Base-by-base conservation (phyloP, 139 green algal species). In the Chlamydomonas incerta region DNA sequence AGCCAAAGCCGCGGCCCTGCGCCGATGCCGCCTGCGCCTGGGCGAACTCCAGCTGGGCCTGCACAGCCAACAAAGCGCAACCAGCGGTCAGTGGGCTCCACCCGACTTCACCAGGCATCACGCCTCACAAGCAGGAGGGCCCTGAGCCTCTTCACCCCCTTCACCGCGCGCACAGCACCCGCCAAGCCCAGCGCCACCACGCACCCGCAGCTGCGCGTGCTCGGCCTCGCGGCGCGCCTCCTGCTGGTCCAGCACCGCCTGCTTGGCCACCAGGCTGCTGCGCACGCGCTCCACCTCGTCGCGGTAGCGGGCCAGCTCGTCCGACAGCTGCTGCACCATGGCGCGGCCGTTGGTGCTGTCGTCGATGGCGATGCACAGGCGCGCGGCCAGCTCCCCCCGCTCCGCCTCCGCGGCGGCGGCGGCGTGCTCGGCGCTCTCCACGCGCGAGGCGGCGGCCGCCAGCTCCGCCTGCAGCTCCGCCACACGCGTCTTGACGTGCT, bases 231-330 rank as follows among this genome's bases (percentile, higher is more conserved):
- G 13, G 8, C 13, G 31, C 37, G 24, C 37, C 60, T 72, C 58
- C 23, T 71, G 76, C 62, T 73, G 20, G 41, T 66, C 63, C 23
- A 83, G 26, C 24, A 83, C 28, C 18, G 63, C 63, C 23, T 83
- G 63, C 63, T 83, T 83, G 63, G 63, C 77, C 35, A 66, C 29
- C 63, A 83, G 47, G 31, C 24, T 35, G 11, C 8, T 20, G 4
- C 47, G 62, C 63, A 83, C 77, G 1, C n/a, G 41, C n/a, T 83
- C 77, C 23, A 74, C 77, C 41, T 74, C 77, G 14, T 83, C 62
- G n/a, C 77, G 77, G 77, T 65, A 83, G 41, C 77, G 74, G 1
- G 77, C 77, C 29, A 83, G 63, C 63, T 83, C 62, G 6, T 20
- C 63, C 5, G 77, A 62, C 41, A 83, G 63, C 31, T 83, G 17